Evolutionary conservation across 805 yeast species (phyloP).

Genomic region (Limtongozyma cylindracea): DNA sequence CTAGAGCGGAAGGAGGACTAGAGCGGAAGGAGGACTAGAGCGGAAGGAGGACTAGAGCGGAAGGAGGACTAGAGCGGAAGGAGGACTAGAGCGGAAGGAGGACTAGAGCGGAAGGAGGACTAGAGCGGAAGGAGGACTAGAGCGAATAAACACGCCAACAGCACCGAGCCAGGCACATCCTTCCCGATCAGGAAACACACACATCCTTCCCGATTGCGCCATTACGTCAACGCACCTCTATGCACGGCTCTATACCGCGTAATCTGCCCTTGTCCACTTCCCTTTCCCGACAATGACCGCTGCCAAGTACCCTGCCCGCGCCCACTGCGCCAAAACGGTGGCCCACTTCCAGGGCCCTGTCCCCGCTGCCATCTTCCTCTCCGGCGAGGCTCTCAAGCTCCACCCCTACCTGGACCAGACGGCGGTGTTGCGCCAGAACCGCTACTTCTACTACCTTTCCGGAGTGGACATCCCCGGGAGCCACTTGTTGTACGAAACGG

Average conservation of each 20-base stretch:
- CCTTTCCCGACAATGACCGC: not conserved
- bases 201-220: not conserved
- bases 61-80: not conserved
- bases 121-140: not conserved
- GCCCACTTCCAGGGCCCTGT: constrained; percentile 1
- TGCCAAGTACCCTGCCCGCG: not conserved
- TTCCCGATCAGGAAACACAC: not conserved
- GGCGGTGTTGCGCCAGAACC: constrained; percentile 62
- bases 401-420: constrained; percentile 63
- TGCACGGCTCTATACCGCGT: too few relatives aligned
- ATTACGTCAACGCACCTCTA: too few relatives aligned
- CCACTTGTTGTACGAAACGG: constrained; percentile 31
- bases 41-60: not conserved
- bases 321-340: not conserved
- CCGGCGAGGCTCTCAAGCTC: constrained; percentile 30
- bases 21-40: not conserved
- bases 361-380: constrained; percentile 19
- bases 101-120: not conserved
- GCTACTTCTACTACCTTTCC: constrained; percentile 70
- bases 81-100: not conserved
- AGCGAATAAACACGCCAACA: not conserved
- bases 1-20: not conserved
- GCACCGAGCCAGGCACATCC: not conserved
- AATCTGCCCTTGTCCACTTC: not conserved
- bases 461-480: constrained; percentile 71